Evolutionary conservation across 179 eudicot species (phyloP), one percentile per base, ranked within the genome.

Genomic region (Amaranthus tricolor): DNA sequence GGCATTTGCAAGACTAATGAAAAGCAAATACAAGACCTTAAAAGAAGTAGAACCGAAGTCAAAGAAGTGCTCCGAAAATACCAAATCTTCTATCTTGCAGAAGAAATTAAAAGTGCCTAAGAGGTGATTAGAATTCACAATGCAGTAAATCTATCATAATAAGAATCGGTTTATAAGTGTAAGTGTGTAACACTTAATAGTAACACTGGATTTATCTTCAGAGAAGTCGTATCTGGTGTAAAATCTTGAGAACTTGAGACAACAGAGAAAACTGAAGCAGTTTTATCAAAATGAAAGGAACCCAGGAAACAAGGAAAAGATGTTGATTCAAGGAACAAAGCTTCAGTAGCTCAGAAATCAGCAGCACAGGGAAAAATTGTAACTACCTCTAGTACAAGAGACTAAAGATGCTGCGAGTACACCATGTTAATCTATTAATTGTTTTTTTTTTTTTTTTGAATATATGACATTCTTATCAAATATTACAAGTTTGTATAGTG

Each of bases 381-480:
- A 48, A 84, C 91, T 14, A 72, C 84, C 64, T 84, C 82, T 16
- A 84, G 78, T n/a, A n/a, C n/a, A n/a, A n/a, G n/a, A n/a, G n/a
- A n/a, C n/a, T n/a, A n/a, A n/a, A n/a, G n/a, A n/a, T n/a, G n/a
- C n/a, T n/a, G n/a, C n/a, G n/a, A n/a, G n/a, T n/a, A n/a, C n/a
- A n/a, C n/a, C n/a, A n/a, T n/a, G n/a, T n/a, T n/a, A n/a, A n/a
- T n/a, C n/a, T n/a, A n/a, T n/a, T n/a, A n/a, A n/a, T n/a, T n/a
- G n/a, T n/a, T n/a, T n/a, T n/a, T n/a, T n/a, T n/a, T n/a, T n/a
- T n/a, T n/a, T n/a, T n/a, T n/a, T n/a, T n/a, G n/a, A n/a, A n/a
- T n/a, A n/a, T n/a, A n/a, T n/a, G n/a, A n/a, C n/a, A n/a, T n/a
- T n/a, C n/a, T n/a, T n/a, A n/a, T n/a, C n/a, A n/a, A n/a, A n/a